A percentile compares a stretch with the other conserved stretches of the same genome.
Evolutionary conservation across 305 asterid genomes (phyloP).

Genomic region (Solanum hybrid): DNA sequence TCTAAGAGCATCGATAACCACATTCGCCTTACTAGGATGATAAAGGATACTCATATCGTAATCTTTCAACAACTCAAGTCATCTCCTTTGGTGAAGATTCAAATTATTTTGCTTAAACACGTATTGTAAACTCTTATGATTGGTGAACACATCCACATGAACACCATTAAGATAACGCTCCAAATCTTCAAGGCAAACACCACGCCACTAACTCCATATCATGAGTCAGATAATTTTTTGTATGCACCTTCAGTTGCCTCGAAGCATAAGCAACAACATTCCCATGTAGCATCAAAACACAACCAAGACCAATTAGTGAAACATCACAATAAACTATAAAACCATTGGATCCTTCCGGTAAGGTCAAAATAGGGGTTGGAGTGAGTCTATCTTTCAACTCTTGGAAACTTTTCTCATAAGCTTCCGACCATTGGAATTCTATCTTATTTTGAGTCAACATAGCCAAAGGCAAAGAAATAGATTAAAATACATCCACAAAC

Average conservation of each 20-base stretch:
- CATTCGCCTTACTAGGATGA: neutral
- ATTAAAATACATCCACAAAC: neutral
- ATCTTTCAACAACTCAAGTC: neutral
- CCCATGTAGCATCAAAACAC: neutral
- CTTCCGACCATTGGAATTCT: neutral
- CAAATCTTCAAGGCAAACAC: neutral
- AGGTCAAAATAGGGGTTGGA: neutral
- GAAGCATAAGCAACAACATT: neutral
- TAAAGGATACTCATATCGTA: neutral
- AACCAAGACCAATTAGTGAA: neutral
- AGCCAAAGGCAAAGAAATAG: neutral
- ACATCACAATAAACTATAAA: neutral
- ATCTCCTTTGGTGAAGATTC: neutral
- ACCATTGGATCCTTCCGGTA: neutral
- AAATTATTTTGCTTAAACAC: neutral
- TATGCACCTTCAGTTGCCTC: neutral
- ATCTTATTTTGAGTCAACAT: neutral
- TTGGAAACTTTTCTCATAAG: neutral
- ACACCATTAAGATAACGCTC: neutral
- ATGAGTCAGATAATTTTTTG: neutral
- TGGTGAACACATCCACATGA: neutral
- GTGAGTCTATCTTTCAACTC: neutral
- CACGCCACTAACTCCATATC: neutral
- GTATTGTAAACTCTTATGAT: neutral
- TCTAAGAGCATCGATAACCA: neutral